Conservation (phyloP, 78 protist species). For the Cavenderia fasciculata region DNA sequence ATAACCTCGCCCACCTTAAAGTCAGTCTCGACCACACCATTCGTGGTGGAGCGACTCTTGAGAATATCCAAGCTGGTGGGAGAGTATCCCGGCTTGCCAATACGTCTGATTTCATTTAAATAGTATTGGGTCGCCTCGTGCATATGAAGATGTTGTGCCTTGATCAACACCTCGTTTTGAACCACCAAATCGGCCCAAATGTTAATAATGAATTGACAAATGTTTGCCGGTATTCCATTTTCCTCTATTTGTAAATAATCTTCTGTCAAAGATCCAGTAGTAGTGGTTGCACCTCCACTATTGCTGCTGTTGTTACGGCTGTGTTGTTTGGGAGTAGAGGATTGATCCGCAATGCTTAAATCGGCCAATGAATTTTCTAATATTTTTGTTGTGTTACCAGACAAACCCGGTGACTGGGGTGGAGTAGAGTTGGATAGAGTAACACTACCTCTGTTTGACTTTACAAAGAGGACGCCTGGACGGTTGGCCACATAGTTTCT, state of each 20-base stretch:
- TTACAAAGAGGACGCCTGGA: neutral
- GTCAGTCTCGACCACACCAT: conserved; percentile 76
- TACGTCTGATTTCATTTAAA: conserved; percentile 57
- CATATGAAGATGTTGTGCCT: conserved; percentile 56
- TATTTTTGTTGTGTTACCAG: neutral
- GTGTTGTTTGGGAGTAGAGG: neutral
- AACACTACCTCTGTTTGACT: neutral
- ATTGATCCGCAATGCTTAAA: neutral
- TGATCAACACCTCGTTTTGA: conserved; percentile 37
- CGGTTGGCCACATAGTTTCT: conserved; percentile 14
- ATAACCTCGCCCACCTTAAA: conserved; percentile 66
- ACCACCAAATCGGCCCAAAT: conserved; percentile 58
- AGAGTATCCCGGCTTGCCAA: conserved; percentile 12
- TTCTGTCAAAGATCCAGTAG: neutral
- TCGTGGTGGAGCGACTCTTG: conserved; percentile 35
- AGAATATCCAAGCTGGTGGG: conserved; percentile 71
- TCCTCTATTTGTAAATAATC: conserved; percentile 11
- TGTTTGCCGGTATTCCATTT: conserved; percentile 39
- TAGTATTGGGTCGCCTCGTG: conserved; percentile 53
- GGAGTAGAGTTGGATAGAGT: neutral
- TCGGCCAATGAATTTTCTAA: conserved; percentile 4
- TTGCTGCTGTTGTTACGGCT: conserved; percentile 6
- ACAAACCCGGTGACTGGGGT: neutral
- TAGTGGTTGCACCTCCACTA: neutral
- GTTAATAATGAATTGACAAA: conserved; percentile 26